Evolutionary conservation across 2,329 filamentous ascomycete genomes (phyloP).

Genomic region (Penicillium griseofulvum): DNA sequence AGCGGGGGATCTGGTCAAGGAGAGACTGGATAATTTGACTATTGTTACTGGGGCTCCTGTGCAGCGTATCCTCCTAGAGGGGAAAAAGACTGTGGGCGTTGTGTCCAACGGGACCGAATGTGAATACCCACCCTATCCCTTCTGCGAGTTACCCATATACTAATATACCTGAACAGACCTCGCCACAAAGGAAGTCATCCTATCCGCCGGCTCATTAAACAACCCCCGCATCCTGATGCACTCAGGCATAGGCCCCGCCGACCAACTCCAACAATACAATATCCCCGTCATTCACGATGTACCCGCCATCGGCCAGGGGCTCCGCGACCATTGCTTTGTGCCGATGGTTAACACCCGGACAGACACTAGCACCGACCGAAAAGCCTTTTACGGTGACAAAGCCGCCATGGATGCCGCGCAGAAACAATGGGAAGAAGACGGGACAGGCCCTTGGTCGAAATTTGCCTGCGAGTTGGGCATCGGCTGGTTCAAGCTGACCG

Average conservation of each 20-base stretch:
- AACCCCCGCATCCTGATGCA: constrained; percentile 15
- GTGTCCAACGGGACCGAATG: constrained; percentile 43
- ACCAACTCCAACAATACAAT: constrained; percentile 7
- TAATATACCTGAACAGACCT: constrained; percentile 4
- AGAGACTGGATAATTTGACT: constrained; percentile 51
- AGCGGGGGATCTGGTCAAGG: constrained; percentile 50
- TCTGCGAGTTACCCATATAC: background rate
- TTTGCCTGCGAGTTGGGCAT: constrained; percentile 33
- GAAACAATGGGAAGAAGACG: constrained; percentile 48
- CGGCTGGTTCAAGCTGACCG: constrained; percentile 45
- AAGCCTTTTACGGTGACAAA: constrained; percentile 10
- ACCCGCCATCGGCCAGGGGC: constrained; percentile 21
- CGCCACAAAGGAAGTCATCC: constrained; percentile 16
- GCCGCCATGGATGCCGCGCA: constrained; percentile 15
- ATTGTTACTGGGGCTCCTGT: constrained; percentile 52
- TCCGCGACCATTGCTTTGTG: constrained; percentile 21
- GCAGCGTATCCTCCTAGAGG: constrained; percentile 49
- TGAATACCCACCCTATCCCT: constrained; percentile 21
- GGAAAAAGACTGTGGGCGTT: constrained; percentile 48
- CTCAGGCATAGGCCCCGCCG: constrained; percentile 13
- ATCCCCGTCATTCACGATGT: constrained; percentile 16
- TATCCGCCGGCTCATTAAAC: constrained; percentile 19
- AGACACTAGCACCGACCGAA: constrained; percentile 5
- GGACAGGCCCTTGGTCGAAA: constrained; percentile 39
- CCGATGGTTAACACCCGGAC: constrained; percentile 9